Evolutionary conservation across 371 early-diverging fungal species (phyloP).

Genomic region (Parasitella parasitica): DNA sequence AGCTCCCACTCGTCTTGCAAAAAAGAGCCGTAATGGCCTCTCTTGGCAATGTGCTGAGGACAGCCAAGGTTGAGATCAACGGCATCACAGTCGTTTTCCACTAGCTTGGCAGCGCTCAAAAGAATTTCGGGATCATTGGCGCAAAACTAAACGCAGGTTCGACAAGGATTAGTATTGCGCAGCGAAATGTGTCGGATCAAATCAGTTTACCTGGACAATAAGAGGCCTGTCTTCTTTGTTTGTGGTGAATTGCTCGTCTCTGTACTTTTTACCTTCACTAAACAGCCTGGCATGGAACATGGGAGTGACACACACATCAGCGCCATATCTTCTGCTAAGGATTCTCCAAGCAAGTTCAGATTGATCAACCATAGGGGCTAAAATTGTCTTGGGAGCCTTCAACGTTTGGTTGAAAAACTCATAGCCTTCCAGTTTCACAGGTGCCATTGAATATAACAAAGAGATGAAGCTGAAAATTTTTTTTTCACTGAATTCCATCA

Average conservation of each 20-base stretch:
- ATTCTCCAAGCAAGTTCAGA: conserved; percentile 93
- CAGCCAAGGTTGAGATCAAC: conserved; percentile 99
- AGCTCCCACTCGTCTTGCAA: conserved; percentile 97
- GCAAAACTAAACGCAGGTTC: conserved; percentile 82
- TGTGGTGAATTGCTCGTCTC: conserved; percentile 78
- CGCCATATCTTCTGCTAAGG: conserved; percentile 88
- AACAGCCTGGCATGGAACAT: conserved; percentile 97
- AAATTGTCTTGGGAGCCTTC: conserved; percentile 72
- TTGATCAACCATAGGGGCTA: conserved; percentile 97
- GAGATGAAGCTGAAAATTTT: no score
- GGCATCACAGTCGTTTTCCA: conserved; percentile 90
- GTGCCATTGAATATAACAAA: conserved; percentile 8
- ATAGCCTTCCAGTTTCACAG: conserved; percentile 70
- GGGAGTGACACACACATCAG: conserved; percentile 96
- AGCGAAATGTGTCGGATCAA: neutral
- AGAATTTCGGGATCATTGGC: conserved; percentile 93
- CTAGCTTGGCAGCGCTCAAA: conserved; percentile 82
- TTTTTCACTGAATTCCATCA: neutral
- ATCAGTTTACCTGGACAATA: conserved; percentile 78
- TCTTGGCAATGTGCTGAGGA: conserved; percentile 92
- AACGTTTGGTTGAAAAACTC: conserved; percentile 77
- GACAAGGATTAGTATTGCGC: neutral
- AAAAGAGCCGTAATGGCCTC: conserved; percentile 96
- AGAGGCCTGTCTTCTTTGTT: conserved; percentile 81
- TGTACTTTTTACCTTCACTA: conserved; percentile 63